A percentile compares a stretch with the other conserved stretches of the same genome.
These are phyloP conservation scores for Candida nanaspora DNA, from an alignment of 805 yeast species.

Conservation along the genomic window DNA sequence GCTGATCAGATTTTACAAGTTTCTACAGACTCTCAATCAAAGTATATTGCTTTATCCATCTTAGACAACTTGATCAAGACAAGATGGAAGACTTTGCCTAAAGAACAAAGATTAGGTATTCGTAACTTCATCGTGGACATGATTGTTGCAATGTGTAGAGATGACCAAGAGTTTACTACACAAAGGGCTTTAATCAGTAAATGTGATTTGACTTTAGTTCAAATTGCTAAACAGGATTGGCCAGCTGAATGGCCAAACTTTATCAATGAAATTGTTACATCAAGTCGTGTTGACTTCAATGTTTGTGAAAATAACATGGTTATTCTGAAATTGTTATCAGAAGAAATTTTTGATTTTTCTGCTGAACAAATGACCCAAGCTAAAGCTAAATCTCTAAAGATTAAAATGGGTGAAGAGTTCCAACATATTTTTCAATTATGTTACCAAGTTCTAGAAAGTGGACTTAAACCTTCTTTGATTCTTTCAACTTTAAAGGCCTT, in stretches of 20 bases:
- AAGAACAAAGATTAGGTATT: slow-evolving; percentile 84
- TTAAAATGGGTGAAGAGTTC: slow-evolving; percentile 82
- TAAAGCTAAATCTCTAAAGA: slow-evolving; percentile 75
- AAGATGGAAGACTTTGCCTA: slow-evolving; percentile 89
- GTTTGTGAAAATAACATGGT: slow-evolving; percentile 98
- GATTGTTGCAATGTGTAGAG: slow-evolving; percentile 87
- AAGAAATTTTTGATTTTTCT: slow-evolving; percentile 94
- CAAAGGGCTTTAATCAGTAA: slow-evolving; percentile 85
- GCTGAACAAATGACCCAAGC: slow-evolving; percentile 97
- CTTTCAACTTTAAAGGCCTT: slow-evolving; percentile 79
- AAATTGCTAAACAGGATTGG: slow-evolving; percentile 96
- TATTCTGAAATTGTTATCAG: slow-evolving; percentile 79
- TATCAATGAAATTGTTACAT: slow-evolving; percentile 83
- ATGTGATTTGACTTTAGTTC: slow-evolving; percentile 89
- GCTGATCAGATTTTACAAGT: slow-evolving; percentile 83
- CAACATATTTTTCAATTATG: slow-evolving; percentile 90
- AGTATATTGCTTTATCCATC: slow-evolving; percentile 86
- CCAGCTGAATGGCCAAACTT: slow-evolving; percentile 98
- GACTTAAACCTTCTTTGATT: slow-evolving; percentile 75
- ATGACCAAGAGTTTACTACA: slow-evolving; percentile 59
- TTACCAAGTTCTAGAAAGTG: slow-evolving; percentile 86
- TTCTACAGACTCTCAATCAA: slow-evolving; percentile 76
- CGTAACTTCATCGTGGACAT: slow-evolving; percentile 90
- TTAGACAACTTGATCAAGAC: slow-evolving; percentile 85
- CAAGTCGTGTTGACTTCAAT: slow-evolving; percentile 78